These are phyloP conservation scores for Myxozyma neotropica DNA, from an alignment of 805 yeast genomes.

Conservation along the genomic window DNA sequence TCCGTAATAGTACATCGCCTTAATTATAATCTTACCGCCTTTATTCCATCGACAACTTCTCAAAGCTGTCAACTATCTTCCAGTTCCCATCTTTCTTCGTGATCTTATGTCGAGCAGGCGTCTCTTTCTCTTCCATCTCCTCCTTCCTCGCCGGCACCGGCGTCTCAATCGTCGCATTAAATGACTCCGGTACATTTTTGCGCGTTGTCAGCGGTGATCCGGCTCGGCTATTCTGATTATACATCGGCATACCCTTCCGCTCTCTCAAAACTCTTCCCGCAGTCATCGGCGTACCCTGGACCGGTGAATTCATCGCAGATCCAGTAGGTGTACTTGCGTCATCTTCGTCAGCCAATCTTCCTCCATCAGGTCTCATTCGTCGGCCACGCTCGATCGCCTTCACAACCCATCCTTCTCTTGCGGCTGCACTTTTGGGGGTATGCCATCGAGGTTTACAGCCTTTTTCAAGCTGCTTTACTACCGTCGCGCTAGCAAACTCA, in stretches of 20 bases:
- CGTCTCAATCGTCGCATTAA: neutral
- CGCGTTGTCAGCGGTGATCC: slow-evolving; percentile 6
- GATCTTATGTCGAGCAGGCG: neutral
- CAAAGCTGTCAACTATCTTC: neutral
- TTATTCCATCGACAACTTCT: neutral
- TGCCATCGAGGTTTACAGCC: slow-evolving; percentile 27
- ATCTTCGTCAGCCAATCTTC: neutral
- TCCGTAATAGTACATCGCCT: neutral
- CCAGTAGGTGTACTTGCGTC: neutral
- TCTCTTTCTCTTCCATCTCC: neutral
- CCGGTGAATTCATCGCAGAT: slow-evolving; percentile 8
- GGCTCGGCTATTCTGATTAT: neutral
- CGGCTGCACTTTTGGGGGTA: slow-evolving; percentile 16
- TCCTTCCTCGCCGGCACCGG: neutral
- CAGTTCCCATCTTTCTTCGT: neutral
- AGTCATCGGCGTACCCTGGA: slow-evolving; percentile 5
- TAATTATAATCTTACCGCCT: neutral
- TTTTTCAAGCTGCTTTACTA: slow-evolving; percentile 19
- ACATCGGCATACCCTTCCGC: slow-evolving; percentile 13
- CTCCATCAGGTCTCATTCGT: slow-evolving; percentile 37
- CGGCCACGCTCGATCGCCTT: slow-evolving; percentile 42
- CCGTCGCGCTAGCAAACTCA: slow-evolving; percentile 12
- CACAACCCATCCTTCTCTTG: slow-evolving; percentile 26
- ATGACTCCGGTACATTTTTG: neutral
- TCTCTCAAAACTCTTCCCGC: slow-evolving; percentile 13